A percentile compares a stretch with the other conserved stretches of the same genome.
Conservation (phyloP, 2,329 filamentous ascomycete genomes). For the Diaporthe humulicola region DNA sequence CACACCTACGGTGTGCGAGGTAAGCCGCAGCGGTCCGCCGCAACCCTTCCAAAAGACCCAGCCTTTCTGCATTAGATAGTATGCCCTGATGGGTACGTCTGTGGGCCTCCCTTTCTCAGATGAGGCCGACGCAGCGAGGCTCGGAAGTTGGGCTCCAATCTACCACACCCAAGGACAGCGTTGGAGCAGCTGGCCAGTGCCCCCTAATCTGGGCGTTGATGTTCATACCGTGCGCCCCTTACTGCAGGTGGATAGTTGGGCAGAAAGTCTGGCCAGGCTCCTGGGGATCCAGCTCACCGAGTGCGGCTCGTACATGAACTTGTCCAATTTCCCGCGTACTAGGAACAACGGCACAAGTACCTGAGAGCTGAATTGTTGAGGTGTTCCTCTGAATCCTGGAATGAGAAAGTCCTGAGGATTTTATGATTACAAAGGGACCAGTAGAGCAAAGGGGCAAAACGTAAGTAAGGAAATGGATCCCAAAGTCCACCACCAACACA, state of each 20-base stretch:
- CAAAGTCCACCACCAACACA: neutral
- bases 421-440: neutral
- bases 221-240: neutral
- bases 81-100: neutral
- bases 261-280: constrained; percentile 6
- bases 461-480: constrained; percentile 11
- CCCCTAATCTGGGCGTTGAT: neutral
- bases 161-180: neutral
- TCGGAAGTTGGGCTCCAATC: constrained; percentile 20
- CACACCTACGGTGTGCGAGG: constrained; percentile 18
- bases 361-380: neutral
- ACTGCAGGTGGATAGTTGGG: constrained; percentile 8
- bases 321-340: neutral
- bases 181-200: constrained; percentile 13
- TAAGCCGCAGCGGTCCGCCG: constrained; percentile 2
- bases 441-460: neutral
- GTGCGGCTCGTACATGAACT: neutral
- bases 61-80: neutral
- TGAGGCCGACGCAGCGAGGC: neutral
- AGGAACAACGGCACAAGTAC: neutral
- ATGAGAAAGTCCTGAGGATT: neutral
- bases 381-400: neutral
- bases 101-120: constrained; percentile 9
- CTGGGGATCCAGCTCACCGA: neutral
- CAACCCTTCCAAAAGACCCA: constrained; percentile 8